Conservation (phyloP, 257 asterid species). For the Solanum piurae region DNA sequence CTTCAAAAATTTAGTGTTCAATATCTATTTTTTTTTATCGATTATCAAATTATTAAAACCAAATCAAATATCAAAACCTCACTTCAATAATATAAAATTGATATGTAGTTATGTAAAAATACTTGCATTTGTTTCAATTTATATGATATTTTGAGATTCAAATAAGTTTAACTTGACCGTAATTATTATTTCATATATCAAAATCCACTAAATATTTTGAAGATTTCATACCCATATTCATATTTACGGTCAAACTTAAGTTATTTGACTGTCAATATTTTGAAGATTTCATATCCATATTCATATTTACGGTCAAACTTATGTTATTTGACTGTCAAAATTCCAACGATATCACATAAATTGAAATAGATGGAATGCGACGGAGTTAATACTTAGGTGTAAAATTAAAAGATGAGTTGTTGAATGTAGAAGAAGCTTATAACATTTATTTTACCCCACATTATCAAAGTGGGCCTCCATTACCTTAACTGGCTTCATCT, state of each 20-base stretch:
- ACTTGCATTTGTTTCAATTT: neutral
- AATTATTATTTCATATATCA: neutral
- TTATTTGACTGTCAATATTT: neutral
- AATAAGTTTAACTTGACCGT: neutral
- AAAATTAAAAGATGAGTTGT: constrained; percentile 7
- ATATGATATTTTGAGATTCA: neutral
- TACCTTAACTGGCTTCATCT: constrained; percentile 16
- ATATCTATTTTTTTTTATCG: neutral
- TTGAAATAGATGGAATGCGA: fast-evolving
- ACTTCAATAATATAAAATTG: neutral
- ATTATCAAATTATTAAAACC: neutral
- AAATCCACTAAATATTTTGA: neutral
- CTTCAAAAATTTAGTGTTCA: neutral
- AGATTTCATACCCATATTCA: neutral
- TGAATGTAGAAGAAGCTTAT: neutral
- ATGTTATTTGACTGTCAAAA: fast-evolving
- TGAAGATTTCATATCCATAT: fast-evolving
- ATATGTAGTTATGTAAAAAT: too few relatives aligned
- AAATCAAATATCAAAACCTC: neutral
- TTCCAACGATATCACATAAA: neutral
- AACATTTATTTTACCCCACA: neutral
- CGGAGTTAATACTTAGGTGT: constrained; percentile 11
- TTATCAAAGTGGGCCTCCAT: constrained; percentile 46
- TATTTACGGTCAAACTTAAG: neutral
- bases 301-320: neutral